phyloP scores from a whole-genome alignment of 1,284 basidiomycete genomes.

The Mrakiaceae sp. region DNA sequence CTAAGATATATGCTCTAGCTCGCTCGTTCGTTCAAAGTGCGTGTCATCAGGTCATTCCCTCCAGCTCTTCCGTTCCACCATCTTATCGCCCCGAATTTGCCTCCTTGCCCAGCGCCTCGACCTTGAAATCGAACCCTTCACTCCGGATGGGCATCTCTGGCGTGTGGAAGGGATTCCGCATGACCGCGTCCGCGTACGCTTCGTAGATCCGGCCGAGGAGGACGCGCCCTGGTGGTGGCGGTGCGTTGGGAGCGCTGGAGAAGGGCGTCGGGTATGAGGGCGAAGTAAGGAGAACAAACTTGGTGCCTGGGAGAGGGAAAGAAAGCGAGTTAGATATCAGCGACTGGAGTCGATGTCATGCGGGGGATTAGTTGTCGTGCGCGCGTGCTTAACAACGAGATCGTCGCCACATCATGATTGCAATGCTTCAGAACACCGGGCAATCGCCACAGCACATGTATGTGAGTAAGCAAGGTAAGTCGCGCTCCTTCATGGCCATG shows the following conservation, averaged over 20 bases:
- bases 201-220: constrained; percentile 14
- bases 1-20: too few relatives aligned
- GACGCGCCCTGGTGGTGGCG: background rate
- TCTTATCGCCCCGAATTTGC: background rate
- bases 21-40: too few relatives aligned
- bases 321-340: constrained; percentile 2
- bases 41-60: too few relatives aligned
- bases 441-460: background rate
- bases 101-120: constrained; percentile 30
- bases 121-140: constrained; percentile 69
- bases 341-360: background rate
- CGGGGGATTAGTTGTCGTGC: too few relatives aligned
- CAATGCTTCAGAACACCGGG: too few relatives aligned
- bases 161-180: constrained; percentile 99
- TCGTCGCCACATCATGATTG: too few relatives aligned
- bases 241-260: background rate
- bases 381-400: too few relatives aligned
- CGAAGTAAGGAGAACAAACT: constrained; percentile 84
- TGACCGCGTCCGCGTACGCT: constrained; percentile 62
- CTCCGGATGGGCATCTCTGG: constrained; percentile 96
- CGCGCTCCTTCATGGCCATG: background rate
- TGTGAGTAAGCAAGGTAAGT: background rate
- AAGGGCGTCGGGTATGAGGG: constrained; percentile 50
- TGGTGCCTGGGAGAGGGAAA: constrained; percentile 57
- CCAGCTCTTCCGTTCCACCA: too few relatives aligned